Percentiles rank a stretch among this genome's conserved stretches.
Evolutionary conservation across 371 early-diverging fungal genomes (phyloP).

Genomic region (Quaeritorhiza haematococci): DNA sequence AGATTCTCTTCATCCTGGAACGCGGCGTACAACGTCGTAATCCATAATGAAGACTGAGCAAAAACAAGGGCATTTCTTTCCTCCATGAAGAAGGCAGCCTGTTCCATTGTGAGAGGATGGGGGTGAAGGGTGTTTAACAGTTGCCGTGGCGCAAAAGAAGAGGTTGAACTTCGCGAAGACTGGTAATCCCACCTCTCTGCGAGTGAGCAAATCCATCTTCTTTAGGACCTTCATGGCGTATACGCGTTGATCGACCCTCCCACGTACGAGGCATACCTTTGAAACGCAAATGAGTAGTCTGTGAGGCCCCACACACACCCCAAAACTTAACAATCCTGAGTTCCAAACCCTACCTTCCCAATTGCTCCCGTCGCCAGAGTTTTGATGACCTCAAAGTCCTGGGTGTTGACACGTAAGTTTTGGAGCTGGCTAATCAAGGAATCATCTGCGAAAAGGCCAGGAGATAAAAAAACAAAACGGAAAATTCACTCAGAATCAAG

Average conservation of each 20-base stretch:
- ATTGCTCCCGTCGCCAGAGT: constrained; percentile 88
- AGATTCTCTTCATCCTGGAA: constrained; percentile 67
- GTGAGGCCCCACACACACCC: neutral
- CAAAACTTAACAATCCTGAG: constrained; percentile 3
- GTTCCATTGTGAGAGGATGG: constrained; percentile 1
- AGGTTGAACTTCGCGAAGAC: neutral
- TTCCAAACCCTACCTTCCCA: constrained; percentile 72
- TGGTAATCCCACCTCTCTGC: constrained; percentile 61
- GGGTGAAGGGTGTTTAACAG: neutral
- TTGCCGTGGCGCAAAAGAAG: constrained; percentile 14
- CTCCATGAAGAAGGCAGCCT: constrained; percentile 86
- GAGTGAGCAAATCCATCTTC: constrained; percentile 78
- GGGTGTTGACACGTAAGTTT: constrained; percentile 60
- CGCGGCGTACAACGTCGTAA: constrained; percentile 54
- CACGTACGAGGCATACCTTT: constrained; percentile 70
- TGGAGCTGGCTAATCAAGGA: constrained; percentile 51
- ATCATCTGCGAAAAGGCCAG: constrained; percentile 47
- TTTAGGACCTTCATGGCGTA: constrained; percentile 96
- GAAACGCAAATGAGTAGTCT: neutral
- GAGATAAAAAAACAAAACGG: neutral
- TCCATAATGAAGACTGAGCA: constrained; percentile 68
- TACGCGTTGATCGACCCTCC: constrained; percentile 61
- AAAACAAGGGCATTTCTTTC: constrained; percentile 79
- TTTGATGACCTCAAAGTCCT: constrained; percentile 83
- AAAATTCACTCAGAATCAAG: constrained; percentile 1